Evolutionary conservation across 2,329 filamentous ascomycete genomes (phyloP).

Genomic region (Nemania bipapillata): DNA sequence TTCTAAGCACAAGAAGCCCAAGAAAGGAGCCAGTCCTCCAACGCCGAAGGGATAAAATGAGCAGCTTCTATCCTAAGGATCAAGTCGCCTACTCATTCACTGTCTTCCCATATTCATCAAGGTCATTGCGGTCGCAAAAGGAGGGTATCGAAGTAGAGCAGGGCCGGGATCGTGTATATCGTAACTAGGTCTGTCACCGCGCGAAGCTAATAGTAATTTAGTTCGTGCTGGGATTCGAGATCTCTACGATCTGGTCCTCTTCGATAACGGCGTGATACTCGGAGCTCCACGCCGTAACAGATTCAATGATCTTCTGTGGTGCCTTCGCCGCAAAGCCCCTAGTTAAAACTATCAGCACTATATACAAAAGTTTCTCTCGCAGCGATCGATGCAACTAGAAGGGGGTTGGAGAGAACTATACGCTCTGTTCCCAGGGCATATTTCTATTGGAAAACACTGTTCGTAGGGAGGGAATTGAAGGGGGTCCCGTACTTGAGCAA

Average conservation of each 20-base stretch:
- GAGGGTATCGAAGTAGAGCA: constrained; percentile 18
- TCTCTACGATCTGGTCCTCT: constrained; percentile 76
- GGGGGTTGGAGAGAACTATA: neutral
- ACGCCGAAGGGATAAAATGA: constrained; percentile 27
- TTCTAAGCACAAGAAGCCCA: constrained; percentile 12
- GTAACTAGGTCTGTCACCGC: constrained; percentile 5
- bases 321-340: constrained; percentile 83
- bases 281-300: constrained; percentile 68
- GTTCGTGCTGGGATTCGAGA: constrained; percentile 39
- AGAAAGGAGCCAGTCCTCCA: constrained; percentile 13
- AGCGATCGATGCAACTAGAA: neutral
- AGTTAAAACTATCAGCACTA: constrained; percentile 47
- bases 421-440: neutral
- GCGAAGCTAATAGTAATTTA: constrained; percentile 18
- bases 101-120: constrained; percentile 10
- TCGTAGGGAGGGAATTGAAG: constrained; percentile 17
- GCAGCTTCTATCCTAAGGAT: constrained; percentile 10
- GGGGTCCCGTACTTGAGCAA: constrained; percentile 70
- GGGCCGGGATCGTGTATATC: constrained; percentile 23
- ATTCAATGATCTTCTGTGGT: constrained; percentile 74
- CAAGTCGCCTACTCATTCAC: constrained; percentile 10
- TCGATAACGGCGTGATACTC: constrained; percentile 75
- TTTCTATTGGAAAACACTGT: neutral
- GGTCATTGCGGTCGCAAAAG: constrained; percentile 11
- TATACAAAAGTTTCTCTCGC: neutral